These are phyloP conservation scores for Aspergillus wentii DNA, from an alignment of 495 filamentous ascomycete species.

Conservation along the genomic window DNA sequence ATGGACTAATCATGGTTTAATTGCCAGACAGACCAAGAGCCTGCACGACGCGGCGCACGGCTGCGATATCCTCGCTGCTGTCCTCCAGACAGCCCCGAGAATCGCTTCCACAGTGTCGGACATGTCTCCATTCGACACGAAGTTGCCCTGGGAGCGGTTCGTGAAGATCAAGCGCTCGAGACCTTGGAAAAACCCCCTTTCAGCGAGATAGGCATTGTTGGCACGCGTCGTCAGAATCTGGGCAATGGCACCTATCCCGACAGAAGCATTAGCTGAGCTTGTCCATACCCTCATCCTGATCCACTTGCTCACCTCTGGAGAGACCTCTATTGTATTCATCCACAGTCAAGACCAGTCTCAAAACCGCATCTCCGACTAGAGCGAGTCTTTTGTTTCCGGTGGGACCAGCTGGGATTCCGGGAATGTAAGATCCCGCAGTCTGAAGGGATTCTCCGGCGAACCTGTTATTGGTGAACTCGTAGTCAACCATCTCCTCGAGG, in stretches of 20 bases:
- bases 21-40: background rate
- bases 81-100: slow-evolving; percentile 3
- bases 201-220: background rate
- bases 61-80: background rate
- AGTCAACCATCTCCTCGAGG: background rate
- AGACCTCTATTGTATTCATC: background rate
- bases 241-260: background rate
- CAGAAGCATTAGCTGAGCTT: background rate
- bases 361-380: slow-evolving; percentile 1
- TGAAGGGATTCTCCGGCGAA: background rate
- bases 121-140: background rate
- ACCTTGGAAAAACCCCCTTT: background rate
- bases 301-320: too few relatives aligned
- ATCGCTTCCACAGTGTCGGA: slow-evolving; percentile 2
- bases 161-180: background rate
- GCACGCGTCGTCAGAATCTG: background rate
- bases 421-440: background rate
- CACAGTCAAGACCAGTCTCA: background rate
- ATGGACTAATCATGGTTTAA: background rate
- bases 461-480: background rate
- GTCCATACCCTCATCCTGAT: too few relatives aligned
- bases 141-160: background rate
- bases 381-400: slow-evolving; percentile 2
- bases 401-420: slow-evolving; percentile 13
- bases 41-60: background rate